Percentiles rank a stretch among this genome's conserved stretches.
phyloP scores from a whole-genome alignment of 2,329 filamentous ascomycete species.

The Aspergillus neotritici region DNA sequence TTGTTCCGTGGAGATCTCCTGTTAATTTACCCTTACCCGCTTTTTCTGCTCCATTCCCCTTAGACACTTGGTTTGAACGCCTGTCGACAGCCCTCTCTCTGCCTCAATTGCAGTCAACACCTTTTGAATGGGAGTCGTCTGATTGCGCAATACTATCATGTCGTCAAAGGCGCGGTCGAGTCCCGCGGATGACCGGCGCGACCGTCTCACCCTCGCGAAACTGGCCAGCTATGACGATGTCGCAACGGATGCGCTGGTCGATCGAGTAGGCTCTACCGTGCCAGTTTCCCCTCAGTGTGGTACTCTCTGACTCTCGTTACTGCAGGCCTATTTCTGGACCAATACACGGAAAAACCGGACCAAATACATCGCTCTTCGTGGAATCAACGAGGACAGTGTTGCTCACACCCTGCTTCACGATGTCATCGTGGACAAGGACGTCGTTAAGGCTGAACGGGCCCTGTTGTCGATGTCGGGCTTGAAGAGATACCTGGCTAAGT shows the following conservation, averaged over 20 bases:
- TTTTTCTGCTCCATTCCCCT: constrained; percentile 11
- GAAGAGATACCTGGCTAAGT: constrained; percentile 60
- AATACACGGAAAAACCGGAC: constrained; percentile 89
- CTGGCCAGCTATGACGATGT: constrained; percentile 92
- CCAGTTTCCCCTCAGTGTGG: background rate
- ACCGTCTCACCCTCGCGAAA: constrained; percentile 77
- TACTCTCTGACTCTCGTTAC: constrained; percentile 16
- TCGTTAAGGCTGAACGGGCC: constrained; percentile 63
- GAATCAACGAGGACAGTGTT: constrained; percentile 62
- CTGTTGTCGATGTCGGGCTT: constrained; percentile 69
- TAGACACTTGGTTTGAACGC: constrained; percentile 4
- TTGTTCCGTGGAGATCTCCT: constrained; percentile 2
- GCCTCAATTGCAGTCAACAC: background rate
- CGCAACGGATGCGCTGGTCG: constrained; percentile 87
- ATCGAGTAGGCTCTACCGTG: constrained; percentile 64
- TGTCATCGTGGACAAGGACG: constrained; percentile 69
- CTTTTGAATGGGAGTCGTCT: constrained; percentile 11
- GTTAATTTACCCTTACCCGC: background rate
- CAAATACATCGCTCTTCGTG: constrained; percentile 78
- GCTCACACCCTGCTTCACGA: constrained; percentile 56
- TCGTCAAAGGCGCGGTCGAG: constrained; percentile 31
- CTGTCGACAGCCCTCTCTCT: constrained; percentile 4
- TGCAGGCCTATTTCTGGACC: constrained; percentile 90
- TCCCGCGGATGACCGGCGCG: constrained; percentile 45
- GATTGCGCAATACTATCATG: constrained; percentile 25